A percentile compares a stretch with the other conserved stretches of the same genome.
Evolutionary conservation across 371 early-diverging fungal species (phyloP).

Genomic region (Saksenaea oblongispora): DNA sequence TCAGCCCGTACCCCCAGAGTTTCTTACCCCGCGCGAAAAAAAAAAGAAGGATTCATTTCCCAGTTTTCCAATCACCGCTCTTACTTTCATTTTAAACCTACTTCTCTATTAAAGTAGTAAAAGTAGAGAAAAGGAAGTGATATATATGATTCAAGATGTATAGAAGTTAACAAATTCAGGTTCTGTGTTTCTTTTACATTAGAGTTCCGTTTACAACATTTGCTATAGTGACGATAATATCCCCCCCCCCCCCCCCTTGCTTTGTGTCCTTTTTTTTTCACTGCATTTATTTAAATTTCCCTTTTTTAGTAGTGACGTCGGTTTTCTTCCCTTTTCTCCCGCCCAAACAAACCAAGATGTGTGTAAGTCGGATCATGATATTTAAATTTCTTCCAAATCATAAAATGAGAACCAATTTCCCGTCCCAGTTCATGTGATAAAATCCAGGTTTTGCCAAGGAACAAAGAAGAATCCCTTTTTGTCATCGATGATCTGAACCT

Average conservation of each 20-base stretch:
- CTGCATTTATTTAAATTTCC: not conserved
- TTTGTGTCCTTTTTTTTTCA: not conserved
- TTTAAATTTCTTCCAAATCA: too few species aligned
- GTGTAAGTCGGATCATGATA: too few species aligned
- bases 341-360: too few species aligned
- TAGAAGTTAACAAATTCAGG: not conserved
- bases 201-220: slow-evolving; percentile 1
- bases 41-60: not conserved
- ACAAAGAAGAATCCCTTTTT: too few species aligned
- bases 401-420: too few species aligned
- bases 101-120: too few species aligned
- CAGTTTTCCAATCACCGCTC: not conserved
- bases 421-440: too few species aligned
- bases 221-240: slow-evolving; percentile 2
- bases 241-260: too few species aligned
- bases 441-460: too few species aligned
- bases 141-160: not conserved
- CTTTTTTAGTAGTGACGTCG: not conserved
- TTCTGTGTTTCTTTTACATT: not conserved
- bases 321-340: not conserved
- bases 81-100: too few species aligned
- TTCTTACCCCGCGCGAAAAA: not conserved
- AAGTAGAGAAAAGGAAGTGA: too few species aligned
- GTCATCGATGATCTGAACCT: too few species aligned
- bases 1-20: not conserved